Evolutionary conservation across 73 alveolate species (phyloP), one percentile per base, ranked within the genome.

Genomic region (Tetrahymena malaccensis): DNA sequence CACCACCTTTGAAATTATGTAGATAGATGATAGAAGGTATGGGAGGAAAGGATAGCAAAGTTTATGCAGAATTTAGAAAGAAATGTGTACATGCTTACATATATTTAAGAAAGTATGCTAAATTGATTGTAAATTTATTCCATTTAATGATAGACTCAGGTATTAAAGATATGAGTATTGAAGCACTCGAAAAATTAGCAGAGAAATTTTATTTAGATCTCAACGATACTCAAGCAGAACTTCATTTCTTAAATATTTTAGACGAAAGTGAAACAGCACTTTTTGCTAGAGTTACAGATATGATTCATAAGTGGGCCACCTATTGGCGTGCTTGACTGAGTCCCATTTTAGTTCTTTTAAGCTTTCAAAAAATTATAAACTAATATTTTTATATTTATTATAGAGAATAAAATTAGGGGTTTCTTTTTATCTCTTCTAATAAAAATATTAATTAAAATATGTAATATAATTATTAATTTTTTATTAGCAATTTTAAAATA

Each of bases 1-100:
- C 99, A 17, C 99, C 99, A n/a, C 99, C 99, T 4, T 99, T 99
- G 97, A 98, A 99, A 95, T 97, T 99, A 83, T 98, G 99, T 97
- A 98, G 98, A 96, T 99, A 98, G 95, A 98, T 99, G 99, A 98
- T 98, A n/a, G 99, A 98, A 96, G 99, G 99, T n/a, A 98, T 99
- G 99, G 99, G 99, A 43, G 99, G 99, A 4, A 96, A 97, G 94
- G 98, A 98, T 11, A 94, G 97, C 89, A 98, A 95, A 25, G 96
- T 96, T 55, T 98, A 98, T 96, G 97, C 97, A 94, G 97, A 94
- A 93, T 99, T 99, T 95, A 98, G 96, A 96, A 96, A 96, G 95
- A 98, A 98, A 96, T 99, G 99, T 94, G 99, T 98, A 1, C 98
- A 98, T 70, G 99, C 99, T 21, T 99, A 98, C 97, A 96, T 97